Evolutionary conservation across 345 rosid genomes (phyloP).

Genomic region (Excoecaria cochinchinensis): DNA sequence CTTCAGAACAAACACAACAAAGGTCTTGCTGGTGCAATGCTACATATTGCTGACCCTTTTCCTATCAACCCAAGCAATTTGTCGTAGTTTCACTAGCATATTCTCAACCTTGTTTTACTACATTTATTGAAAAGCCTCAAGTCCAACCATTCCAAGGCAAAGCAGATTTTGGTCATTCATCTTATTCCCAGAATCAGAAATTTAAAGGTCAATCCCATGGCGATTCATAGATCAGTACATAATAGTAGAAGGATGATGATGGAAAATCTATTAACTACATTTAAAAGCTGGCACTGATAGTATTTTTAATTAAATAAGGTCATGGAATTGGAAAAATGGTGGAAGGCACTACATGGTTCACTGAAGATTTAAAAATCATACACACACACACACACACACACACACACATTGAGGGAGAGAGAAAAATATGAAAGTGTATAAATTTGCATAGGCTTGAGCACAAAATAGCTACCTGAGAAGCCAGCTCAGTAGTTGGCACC

Average conservation of each 20-base stretch:
- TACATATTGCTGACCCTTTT: not conserved
- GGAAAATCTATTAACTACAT: not conserved
- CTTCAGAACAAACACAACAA: not conserved
- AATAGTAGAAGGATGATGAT: not conserved
- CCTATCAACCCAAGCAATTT: not conserved
- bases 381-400: too few species aligned
- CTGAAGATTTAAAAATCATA: not conserved
- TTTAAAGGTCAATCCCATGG: not conserved
- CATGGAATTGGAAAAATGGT: not conserved
- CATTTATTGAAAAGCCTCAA: not conserved
- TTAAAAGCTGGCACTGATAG: not conserved
- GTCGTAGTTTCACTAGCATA: not conserved
- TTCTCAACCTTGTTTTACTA: not conserved
- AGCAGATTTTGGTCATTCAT: not conserved
- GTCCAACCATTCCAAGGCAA: not conserved
- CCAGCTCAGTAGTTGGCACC: conserved; percentile 95
- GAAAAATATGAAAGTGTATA: not conserved
- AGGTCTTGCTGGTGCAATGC: not conserved
- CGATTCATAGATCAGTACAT: not conserved
- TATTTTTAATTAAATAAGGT: not conserved
- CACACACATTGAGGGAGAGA: not conserved
- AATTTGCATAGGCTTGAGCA: not conserved
- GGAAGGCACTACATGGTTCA: not conserved
- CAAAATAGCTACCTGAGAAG: conserved; percentile 65
- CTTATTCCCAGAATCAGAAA: not conserved